Evolutionary conservation across 306 rosid genomes (phyloP), one percentile per base, ranked within the genome.

Genomic region (Cucurbita pepo): DNA sequence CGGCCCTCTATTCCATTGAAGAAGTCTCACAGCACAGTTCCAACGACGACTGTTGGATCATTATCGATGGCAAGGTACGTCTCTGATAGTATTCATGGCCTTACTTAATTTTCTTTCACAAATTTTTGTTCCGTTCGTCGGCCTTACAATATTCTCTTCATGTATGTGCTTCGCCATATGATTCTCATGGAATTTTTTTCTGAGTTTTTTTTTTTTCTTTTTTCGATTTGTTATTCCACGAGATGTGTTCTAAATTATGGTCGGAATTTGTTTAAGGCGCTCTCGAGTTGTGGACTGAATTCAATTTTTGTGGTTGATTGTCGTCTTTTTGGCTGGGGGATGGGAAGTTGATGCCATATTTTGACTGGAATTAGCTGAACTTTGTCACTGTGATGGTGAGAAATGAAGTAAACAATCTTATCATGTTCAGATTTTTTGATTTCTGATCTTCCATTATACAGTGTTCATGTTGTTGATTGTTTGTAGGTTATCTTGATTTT

Each of bases 1-100:
- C 86, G 43, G 84, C 86, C 78, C 88, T 88, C 69, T 84, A 75
- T 74, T 51, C 95, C 51, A 82, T 84, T 76, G 74, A 82, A 82
- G 97, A 92, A 76, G 84, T 83, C 56, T 81, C 95, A 7, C 71
- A 69, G 19, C 97, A 92, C 79, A 86, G 53, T 82, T 62, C 91
- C 80, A 85, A 83, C 72, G 90, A 85, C 15, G 96, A 92, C 81
- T 92, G 97, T 79, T 90, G 97, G 97, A 80, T 90, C 61, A 82
- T 92, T 77, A 75, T 92, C 73, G 80, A 88, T 14, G 96, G 92
- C 85, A 92, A 88, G 95, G 97, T 92, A 37, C 16, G 51, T 5
- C 73, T 14, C 47, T 48, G 38, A 5, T 19, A 8, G 10, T 75
- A 0, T 51, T 14, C 59, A 15, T 51, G 4, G 48, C 22, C 0